These are phyloP conservation scores for Cladosporium sp. DNA, from an alignment of 2,329 filamentous ascomycete genomes.

Conservation along the genomic window DNA sequence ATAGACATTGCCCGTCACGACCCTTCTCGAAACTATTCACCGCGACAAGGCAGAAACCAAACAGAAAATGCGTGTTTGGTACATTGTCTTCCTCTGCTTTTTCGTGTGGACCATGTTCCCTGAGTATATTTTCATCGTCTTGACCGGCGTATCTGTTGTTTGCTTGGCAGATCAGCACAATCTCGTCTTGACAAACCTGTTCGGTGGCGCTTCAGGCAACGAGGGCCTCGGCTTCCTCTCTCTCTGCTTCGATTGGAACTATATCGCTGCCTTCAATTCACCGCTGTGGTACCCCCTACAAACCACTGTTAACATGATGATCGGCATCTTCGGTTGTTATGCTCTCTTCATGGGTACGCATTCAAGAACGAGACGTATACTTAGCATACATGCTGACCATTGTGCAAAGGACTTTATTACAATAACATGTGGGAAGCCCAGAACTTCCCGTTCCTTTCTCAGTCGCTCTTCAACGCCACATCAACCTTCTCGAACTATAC, in stretches of 20 bases:
- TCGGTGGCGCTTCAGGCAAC: conserved; percentile 46
- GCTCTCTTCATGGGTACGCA: conserved; percentile 18
- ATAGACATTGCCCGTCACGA: conserved; percentile 32
- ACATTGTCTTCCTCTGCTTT: conserved; percentile 36
- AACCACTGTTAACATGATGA: conserved; percentile 34
- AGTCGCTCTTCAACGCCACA: conserved; percentile 37
- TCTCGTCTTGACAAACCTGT: conserved; percentile 46
- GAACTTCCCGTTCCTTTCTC: conserved; percentile 42
- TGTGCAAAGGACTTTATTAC: conserved; percentile 38
- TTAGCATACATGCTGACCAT: conserved; percentile 13
- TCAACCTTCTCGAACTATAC: conserved; percentile 36
- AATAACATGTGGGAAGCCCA: conserved; percentile 39
- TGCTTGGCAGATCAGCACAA: conserved; percentile 44
- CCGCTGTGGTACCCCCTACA: conserved; percentile 39
- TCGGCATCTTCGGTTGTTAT: conserved; percentile 18
- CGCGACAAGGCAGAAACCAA: conserved; percentile 35
- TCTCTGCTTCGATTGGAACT: conserved; percentile 44
- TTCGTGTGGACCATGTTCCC: conserved; percentile 49
- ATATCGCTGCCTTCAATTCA: conserved; percentile 34
- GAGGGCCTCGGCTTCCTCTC: conserved; percentile 44
- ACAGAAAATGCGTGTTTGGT: conserved; percentile 40
- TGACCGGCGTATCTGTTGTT: conserved; percentile 42
- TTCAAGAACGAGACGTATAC: no score
- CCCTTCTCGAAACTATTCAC: conserved; percentile 39
- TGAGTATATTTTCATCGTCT: conserved; percentile 43